Base-by-base conservation (phyloP, 768 basidiomycete genomes). In the Hydnum rufescens region DNA sequence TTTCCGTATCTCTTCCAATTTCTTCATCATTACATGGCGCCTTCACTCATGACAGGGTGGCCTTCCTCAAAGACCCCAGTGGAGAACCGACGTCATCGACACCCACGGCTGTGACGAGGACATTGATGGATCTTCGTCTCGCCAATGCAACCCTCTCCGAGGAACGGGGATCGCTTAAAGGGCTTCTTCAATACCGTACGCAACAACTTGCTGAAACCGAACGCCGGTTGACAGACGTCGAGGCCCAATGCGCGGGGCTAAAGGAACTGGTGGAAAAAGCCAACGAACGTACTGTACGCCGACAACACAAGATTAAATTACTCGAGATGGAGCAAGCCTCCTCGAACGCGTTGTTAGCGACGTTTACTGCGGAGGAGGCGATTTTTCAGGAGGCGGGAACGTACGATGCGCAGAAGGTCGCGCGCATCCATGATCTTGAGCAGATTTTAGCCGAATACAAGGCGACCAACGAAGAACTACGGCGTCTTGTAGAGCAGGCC, bases 311-410 rank as follows among this genome's bases (percentile, higher is more conserved):
- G 3, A 57, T 63, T n/a, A 60, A 62, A 6, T 62, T 75, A 3
- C 67, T 69, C 0, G 78, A 82, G 57, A 62, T 75, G 29, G 81
- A 85, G 58, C 71, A 75, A n/a, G 68, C 71, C n/a, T 81, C 79
- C 60, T 60, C 81, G 52, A 70, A 76, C 55, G 77, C 77, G 0
- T 66, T 84, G n/a, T 66, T 83, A 59, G 74, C 76, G 0, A 81
- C 80, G 58, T 83, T 72, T 60, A 70, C 70, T 16, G 71, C 74
- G 0, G 80, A 84, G 61, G 74, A 76, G 66, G 36, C 36, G 13
- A n/a, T 72, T 60, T 70, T 70, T 16, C 71, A 75, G 0, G 80
- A 84, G 61, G 74, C 76, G 66, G 36, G 13, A 13, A 60, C 62
- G 29, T 60, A 66, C 8, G 68, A 70, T 19, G 59, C 63, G 6